Conservation (phyloP, 2,329 filamentous ascomycete species). For the Aspergillus floridensis region DNA sequence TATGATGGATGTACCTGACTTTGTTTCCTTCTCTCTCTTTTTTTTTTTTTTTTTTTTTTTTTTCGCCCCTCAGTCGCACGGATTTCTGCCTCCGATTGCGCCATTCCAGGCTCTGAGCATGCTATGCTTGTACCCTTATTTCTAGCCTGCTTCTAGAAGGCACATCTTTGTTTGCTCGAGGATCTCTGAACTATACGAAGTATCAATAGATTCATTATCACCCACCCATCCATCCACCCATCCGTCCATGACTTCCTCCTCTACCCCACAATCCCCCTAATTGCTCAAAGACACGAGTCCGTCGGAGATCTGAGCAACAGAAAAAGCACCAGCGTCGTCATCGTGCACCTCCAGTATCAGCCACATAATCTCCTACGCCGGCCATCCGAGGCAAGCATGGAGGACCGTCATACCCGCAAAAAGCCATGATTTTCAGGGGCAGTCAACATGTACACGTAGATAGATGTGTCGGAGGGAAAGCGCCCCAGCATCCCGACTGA, state of each 20-base stretch:
- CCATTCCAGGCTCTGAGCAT: not conserved
- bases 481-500: no score
- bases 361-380: constrained; percentile 4
- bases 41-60: not conserved
- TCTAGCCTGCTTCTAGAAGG: constrained; percentile 2
- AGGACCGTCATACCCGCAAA: constrained; percentile 2
- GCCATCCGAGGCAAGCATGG: not conserved
- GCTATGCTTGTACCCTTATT: constrained; percentile 2
- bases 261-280: not conserved
- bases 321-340: not conserved
- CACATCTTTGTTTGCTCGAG: not conserved
- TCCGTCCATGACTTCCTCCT: not conserved
- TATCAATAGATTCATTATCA: not conserved
- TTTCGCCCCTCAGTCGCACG: not conserved
- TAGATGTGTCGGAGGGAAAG: no score
- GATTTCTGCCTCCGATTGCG: not conserved
- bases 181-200: not conserved
- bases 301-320: not conserved
- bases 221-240: not conserved
- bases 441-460: not conserved
- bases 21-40: no score
- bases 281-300: not conserved
- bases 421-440: constrained; percentile 26
- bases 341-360: not conserved
- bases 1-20: not conserved